Evolutionary conservation across 139 green algal genomes (phyloP).

Genomic region (Monoraphidium neglectum): DNA sequence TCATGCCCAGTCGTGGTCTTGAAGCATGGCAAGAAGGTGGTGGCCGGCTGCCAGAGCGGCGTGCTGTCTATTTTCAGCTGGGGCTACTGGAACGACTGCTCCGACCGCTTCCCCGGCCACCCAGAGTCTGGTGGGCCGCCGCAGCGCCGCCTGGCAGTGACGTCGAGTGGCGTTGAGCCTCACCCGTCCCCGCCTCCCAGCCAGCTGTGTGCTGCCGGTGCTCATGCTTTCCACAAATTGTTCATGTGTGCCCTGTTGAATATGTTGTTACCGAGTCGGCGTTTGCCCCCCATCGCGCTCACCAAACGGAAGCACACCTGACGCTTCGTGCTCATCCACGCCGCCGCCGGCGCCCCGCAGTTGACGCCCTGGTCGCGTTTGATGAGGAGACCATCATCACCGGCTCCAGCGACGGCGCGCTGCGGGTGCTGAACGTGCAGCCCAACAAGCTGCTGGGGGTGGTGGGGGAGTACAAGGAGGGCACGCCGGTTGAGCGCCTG

Average conservation of each 20-base stretch:
- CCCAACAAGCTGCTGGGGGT: conserved; percentile 90
- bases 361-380: conserved; percentile 80
- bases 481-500: conserved; percentile 69
- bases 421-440: conserved; percentile 81
- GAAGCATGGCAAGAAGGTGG: conserved; percentile 76
- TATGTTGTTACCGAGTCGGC: too few relatives aligned
- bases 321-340: neutral
- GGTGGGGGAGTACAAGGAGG: conserved; percentile 82
- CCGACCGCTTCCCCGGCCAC: conserved; percentile 69
- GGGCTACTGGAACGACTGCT: conserved; percentile 91
- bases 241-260: too few relatives aligned
- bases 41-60: conserved; percentile 69
- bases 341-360: neutral
- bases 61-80: conserved; percentile 86
- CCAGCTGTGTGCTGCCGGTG: too few relatives aligned
- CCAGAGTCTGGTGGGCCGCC: conserved; percentile 57
- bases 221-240: too few relatives aligned
- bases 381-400: conserved; percentile 91
- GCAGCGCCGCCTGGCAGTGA: too few relatives aligned
- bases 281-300: too few relatives aligned
- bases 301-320: too few relatives aligned
- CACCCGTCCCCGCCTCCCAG: too few relatives aligned
- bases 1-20: conserved; percentile 46
- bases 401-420: conserved; percentile 82
- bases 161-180: too few relatives aligned